These are phyloP conservation scores for Tetrapisispora fleetii DNA, from an alignment of 805 yeast species.

Conservation along the genomic window DNA sequence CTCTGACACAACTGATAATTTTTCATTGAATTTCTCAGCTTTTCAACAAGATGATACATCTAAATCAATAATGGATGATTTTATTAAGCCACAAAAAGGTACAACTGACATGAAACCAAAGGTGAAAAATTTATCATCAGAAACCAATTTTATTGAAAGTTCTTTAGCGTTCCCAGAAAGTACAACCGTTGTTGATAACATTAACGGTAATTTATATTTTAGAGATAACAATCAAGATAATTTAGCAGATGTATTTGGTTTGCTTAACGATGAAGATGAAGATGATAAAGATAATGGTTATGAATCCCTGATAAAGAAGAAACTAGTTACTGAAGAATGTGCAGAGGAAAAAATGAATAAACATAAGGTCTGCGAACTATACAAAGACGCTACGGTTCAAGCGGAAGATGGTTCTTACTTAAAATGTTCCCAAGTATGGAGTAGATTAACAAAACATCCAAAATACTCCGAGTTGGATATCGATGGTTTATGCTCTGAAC, in stretches of 20 bases:
- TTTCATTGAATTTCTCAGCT: not conserved
- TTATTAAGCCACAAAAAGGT: not conserved
- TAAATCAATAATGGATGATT: not conserved
- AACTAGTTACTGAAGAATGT: conserved; percentile 2
- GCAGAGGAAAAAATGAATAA: not conserved
- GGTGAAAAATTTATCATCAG: not conserved
- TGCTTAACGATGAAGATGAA: not conserved
- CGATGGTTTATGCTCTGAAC: conserved; percentile 83
- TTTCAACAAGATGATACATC: not conserved
- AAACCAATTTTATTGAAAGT: conserved; percentile 15
- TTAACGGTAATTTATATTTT: conserved; percentile 5
- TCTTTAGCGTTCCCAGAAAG: conserved; percentile 18
- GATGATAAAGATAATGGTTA: not conserved
- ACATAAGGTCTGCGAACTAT: not conserved
- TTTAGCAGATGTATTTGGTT: not conserved
- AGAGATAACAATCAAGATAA: conserved; percentile 4
- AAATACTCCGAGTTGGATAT: conserved; percentile 87
- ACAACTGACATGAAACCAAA: not conserved
- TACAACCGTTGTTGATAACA: conserved; percentile 1
- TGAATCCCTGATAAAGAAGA: not conserved
- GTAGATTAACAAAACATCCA: conserved; percentile 88
- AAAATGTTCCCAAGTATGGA: conserved; percentile 90
- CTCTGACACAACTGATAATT: not conserved
- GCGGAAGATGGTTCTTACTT: not conserved
- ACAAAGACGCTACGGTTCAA: not conserved